Evolutionary conservation across 106 monocot species (phyloP).

Genomic region (Ottelia alismoides): DNA sequence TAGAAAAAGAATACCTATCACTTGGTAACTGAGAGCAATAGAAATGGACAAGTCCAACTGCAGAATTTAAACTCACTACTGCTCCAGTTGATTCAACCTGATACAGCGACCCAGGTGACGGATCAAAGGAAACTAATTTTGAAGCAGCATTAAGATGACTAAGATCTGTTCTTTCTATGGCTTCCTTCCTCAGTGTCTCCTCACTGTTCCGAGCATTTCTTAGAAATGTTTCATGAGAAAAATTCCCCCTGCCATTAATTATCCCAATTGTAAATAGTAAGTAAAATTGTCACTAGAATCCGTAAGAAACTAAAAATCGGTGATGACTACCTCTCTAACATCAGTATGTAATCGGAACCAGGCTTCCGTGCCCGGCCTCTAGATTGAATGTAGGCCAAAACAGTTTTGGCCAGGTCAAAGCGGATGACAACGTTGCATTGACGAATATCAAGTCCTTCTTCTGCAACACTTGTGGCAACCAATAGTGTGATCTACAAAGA

Average conservation of each 20-base stretch:
- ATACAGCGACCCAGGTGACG: constrained; percentile 62
- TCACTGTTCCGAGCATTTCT: constrained; percentile 97
- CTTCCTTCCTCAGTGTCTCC: constrained; percentile 95
- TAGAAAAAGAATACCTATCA: constrained; percentile 88
- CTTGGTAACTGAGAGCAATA: constrained; percentile 97
- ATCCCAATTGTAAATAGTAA: neutral
- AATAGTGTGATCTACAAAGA: constrained; percentile 66
- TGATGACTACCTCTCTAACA: constrained; percentile 71
- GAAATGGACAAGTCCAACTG: constrained; percentile 95
- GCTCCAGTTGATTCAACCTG: constrained; percentile 95
- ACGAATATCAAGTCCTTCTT: constrained; percentile 98
- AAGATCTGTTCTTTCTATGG: constrained; percentile 95
- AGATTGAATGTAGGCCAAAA: constrained; percentile 98
- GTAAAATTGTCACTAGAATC: neutral
- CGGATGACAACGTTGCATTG: constrained; percentile 99
- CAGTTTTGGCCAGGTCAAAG: constrained; percentile 98
- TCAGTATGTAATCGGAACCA: constrained; percentile 97
- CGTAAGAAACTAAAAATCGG: neutral
- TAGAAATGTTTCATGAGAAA: constrained; percentile 89
- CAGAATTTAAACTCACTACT: constrained; percentile 95
- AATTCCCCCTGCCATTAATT: constrained; percentile 47
- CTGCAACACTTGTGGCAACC: constrained; percentile 98
- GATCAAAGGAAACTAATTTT: constrained; percentile 38
- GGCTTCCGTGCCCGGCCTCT: constrained; percentile 98
- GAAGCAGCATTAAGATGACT: constrained; percentile 84